A percentile compares a stretch with the other conserved stretches of the same genome.
Conservation (phyloP, 2,329 filamentous ascomycete species). For the Incumbomyces delicatus region DNA sequence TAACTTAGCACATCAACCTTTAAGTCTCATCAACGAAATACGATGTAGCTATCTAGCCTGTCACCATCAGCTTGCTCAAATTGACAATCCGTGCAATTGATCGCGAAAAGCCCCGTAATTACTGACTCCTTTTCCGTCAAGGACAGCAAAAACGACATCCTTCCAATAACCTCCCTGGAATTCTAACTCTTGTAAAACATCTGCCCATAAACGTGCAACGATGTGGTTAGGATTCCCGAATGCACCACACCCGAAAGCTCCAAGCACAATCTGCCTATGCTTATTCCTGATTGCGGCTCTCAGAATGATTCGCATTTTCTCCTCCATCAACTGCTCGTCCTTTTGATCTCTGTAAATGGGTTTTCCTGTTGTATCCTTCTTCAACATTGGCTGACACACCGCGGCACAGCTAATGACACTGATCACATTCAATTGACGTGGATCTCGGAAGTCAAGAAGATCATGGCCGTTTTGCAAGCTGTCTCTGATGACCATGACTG, state of each 20-base stretch:
- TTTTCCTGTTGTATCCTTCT: conserved; percentile 18
- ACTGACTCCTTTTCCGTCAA: conserved; percentile 27
- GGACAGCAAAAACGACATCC: conserved; percentile 55
- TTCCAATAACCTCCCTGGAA: conserved; percentile 57
- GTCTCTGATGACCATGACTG: conserved; percentile 49
- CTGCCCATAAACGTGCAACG: conserved; percentile 53
- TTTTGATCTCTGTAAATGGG: conserved; percentile 31
- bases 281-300: conserved; percentile 48
- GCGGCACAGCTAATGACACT: conserved; percentile 55
- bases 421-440: conserved; percentile 39
- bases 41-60: too few species aligned
- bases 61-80: neutral
- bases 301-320: conserved; percentile 54
- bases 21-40: too few species aligned
- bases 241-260: conserved; percentile 60
- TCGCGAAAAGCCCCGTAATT: conserved; percentile 14
- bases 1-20: too few species aligned
- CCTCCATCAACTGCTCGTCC: conserved; percentile 47
- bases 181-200: conserved; percentile 52
- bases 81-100: conserved; percentile 12
- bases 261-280: conserved; percentile 54
- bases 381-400: conserved; percentile 32
- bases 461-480: conserved; percentile 38
- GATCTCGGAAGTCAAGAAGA: conserved; percentile 33
- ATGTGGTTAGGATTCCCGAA: conserved; percentile 53